Conservation (phyloP, 805 yeast species). For the Teunomyces panamensis region DNA sequence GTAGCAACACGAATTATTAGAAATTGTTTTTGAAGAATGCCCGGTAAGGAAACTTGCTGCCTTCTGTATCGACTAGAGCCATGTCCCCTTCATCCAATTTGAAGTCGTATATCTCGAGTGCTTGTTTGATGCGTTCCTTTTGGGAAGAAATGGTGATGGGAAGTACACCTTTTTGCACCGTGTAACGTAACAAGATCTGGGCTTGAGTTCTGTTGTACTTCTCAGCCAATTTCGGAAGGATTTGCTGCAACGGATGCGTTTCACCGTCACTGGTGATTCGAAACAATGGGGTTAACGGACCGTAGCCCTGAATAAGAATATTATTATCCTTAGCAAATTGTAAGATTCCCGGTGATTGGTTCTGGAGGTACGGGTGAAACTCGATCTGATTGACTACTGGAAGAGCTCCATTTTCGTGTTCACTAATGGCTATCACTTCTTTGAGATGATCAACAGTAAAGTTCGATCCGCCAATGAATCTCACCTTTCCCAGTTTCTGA, state of each 20-base stretch:
- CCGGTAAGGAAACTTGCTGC: constrained; percentile 24
- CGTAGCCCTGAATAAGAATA: constrained; percentile 63
- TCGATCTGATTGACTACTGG: constrained; percentile 71
- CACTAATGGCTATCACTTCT: constrained; percentile 21
- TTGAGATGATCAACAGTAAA: constrained; percentile 51
- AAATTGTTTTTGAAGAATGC: constrained; percentile 16
- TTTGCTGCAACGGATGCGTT: constrained; percentile 27
- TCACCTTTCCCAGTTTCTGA: constrained; percentile 53
- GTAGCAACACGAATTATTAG: not conserved
- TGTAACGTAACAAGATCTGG: constrained; percentile 68
- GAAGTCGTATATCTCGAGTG: constrained; percentile 23
- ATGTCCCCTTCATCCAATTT: constrained; percentile 7
- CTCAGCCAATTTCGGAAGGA: constrained; percentile 39
- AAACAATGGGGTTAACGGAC: constrained; percentile 65
- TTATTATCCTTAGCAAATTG: constrained; percentile 48
- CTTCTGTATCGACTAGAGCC: constrained; percentile 24
- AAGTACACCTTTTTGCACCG: constrained; percentile 48
- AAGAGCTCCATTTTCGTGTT: constrained; percentile 33
- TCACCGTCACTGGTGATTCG: constrained; percentile 35
- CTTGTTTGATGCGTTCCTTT: constrained; percentile 37
- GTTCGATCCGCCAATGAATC: constrained; percentile 71
- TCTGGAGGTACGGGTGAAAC: constrained; percentile 62
- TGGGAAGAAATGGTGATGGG: constrained; percentile 49
- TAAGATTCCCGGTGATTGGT: constrained; percentile 58
- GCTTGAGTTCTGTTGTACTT: constrained; percentile 59